Evolutionary conservation across 257 asterid genomes (phyloP).

Genomic region (Penstemon eatonii): DNA sequence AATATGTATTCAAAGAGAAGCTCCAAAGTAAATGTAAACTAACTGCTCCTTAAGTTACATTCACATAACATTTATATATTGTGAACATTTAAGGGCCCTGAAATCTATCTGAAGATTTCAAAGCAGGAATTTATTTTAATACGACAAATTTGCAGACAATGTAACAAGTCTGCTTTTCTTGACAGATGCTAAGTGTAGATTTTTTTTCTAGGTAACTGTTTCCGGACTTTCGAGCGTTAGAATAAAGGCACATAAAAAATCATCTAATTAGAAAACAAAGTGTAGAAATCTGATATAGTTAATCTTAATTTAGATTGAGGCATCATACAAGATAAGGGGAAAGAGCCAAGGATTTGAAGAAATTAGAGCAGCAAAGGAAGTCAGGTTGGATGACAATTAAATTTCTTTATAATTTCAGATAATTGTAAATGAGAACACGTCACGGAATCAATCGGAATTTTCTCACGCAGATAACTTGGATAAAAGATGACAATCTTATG

Average conservation of each 20-base stretch:
- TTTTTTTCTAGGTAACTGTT: not conserved
- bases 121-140: not conserved
- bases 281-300: not conserved
- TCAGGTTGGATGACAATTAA: not conserved
- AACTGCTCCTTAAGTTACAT: not conserved
- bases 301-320: not conserved
- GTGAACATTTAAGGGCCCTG: not conserved
- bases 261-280: not conserved
- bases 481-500: not conserved
- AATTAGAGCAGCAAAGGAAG: constrained; percentile 4
- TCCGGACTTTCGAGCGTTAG: not conserved
- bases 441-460: not conserved
- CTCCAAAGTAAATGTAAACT: not conserved
- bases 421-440: not conserved
- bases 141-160: not conserved
- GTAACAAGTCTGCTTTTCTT: not conserved
- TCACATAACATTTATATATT: not conserved
- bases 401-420: not conserved
- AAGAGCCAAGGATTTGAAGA: constrained; percentile 1
- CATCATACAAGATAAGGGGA: not conserved
- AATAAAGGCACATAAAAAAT: not conserved
- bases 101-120: not conserved
- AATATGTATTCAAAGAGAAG: not conserved
- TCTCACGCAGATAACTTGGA: constrained; percentile 11
- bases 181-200: not conserved